phyloP scores from a whole-genome alignment of 1,139 yeast species.

The Magnusiomyces sp. region DNA sequence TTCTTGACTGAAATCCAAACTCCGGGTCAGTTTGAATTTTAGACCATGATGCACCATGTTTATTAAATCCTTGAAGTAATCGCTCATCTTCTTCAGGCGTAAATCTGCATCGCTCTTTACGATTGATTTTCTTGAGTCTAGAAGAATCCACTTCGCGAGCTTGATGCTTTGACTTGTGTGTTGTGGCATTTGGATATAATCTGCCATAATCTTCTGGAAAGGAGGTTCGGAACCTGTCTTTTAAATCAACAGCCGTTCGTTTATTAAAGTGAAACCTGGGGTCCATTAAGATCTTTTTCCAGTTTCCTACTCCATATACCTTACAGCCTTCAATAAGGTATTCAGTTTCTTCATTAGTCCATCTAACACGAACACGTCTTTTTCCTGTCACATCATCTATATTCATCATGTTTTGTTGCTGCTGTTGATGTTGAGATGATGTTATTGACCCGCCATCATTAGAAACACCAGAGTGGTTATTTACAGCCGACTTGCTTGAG shows the following conservation, averaged over 20 bases:
- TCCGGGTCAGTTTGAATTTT: constrained; percentile 47
- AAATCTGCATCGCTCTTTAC: constrained; percentile 38
- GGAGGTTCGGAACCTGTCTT: constrained; percentile 37
- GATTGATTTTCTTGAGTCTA: constrained; percentile 33
- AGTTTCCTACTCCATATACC: constrained; percentile 39
- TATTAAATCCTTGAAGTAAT: constrained; percentile 56
- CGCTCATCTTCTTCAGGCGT: constrained; percentile 72
- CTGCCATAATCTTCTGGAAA: constrained; percentile 39
- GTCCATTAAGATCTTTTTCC: constrained; percentile 39
- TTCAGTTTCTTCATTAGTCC: constrained; percentile 38
- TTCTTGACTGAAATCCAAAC: constrained; percentile 32
- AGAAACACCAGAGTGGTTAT: too few relatives aligned
- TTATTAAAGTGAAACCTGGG: constrained; percentile 34
- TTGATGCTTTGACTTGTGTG: constrained; percentile 33
- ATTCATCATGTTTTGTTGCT: not conserved
- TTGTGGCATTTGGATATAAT: constrained; percentile 38
- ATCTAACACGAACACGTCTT: constrained; percentile 33
- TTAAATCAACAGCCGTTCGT: constrained; percentile 38
- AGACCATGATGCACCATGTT: constrained; percentile 84
- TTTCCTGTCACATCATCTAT: constrained; percentile 13
- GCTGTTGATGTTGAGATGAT: too few relatives aligned
- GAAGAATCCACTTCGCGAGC: constrained; percentile 13
- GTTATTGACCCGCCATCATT: too few relatives aligned
- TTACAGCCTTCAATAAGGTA: constrained; percentile 37
- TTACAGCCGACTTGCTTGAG: too few relatives aligned